Conservation (phyloP, 768 basidiomycete species). For the Boletus coccyginus region DNA sequence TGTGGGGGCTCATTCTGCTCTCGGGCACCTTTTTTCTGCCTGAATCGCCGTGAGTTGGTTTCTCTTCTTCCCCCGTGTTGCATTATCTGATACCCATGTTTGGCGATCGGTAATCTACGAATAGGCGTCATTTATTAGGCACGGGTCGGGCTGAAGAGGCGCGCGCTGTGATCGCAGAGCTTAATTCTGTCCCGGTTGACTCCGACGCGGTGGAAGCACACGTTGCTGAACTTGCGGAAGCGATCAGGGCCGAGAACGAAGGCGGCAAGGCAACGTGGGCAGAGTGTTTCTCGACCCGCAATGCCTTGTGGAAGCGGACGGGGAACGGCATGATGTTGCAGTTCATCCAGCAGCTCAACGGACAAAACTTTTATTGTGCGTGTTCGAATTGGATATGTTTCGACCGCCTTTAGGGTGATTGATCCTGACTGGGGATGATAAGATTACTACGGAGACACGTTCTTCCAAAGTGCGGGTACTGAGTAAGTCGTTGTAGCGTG, state of each 20-base stretch:
- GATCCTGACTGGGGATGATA: not conserved
- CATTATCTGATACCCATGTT: not conserved
- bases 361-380: constrained; percentile 18
- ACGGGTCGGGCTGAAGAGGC: constrained; percentile 1
- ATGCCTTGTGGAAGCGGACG: constrained; percentile 17
- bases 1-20: constrained; percentile 10
- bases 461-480: constrained; percentile 57
- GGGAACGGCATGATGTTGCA: constrained; percentile 17
- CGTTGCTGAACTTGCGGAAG: constrained; percentile 12
- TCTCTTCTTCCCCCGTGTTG: not conserved
- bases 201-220: constrained; percentile 12
- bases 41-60: constrained; percentile 13
- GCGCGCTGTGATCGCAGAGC: constrained; percentile 13
- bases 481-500: constrained; percentile 42
- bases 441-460: constrained; percentile 18
- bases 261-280: constrained; percentile 15
- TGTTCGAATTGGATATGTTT: not conserved
- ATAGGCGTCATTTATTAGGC: constrained; percentile 10
- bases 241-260: constrained; percentile 15
- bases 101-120: not conserved
- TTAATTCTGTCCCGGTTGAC: constrained; percentile 14
- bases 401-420: not conserved
- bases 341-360: constrained; percentile 16
- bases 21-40: constrained; percentile 14
- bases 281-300: constrained; percentile 15